Percentiles rank a stretch among this genome's conserved stretches.
Conservation (phyloP, 495 filamentous ascomycete species). For the Bacidia rubella region DNA sequence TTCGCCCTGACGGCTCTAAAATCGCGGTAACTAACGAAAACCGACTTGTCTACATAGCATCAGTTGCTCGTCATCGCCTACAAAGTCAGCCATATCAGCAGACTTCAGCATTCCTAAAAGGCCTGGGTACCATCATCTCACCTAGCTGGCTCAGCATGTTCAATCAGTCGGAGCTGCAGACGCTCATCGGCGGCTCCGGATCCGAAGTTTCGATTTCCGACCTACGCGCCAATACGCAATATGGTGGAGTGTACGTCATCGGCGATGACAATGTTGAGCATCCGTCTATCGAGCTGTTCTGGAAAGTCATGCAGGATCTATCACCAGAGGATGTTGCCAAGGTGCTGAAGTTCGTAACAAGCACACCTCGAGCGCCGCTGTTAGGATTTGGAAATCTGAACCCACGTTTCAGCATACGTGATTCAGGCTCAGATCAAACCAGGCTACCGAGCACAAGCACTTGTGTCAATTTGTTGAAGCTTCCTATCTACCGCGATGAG, state of each 20-base stretch:
- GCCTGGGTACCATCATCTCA: conserved; percentile 76
- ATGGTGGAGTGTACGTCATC: conserved; percentile 75
- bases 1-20: conserved; percentile 62
- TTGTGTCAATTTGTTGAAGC: conserved; percentile 89
- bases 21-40: conserved; percentile 83
- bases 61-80: conserved; percentile 75
- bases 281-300: conserved; percentile 72
- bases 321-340: conserved; percentile 62
- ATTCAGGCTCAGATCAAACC: conserved; percentile 60
- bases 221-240: conserved; percentile 70
- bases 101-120: conserved; percentile 75
- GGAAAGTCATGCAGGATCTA: conserved; percentile 72
- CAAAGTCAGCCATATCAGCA: conserved; percentile 62
- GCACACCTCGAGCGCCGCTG: conserved; percentile 80
- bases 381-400: conserved; percentile 79
- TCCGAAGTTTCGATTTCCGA: conserved; percentile 80
- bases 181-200: conserved; percentile 73
- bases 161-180: conserved; percentile 89
- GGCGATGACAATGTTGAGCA: conserved; percentile 83
- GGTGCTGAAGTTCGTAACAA: conserved; percentile 92
- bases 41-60: conserved; percentile 83
- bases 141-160: conserved; percentile 96
- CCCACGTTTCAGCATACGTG: conserved; percentile 79
- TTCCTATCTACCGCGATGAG: conserved; percentile 64
- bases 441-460: conserved; percentile 90